Base-by-base conservation (phyloP, 1,284 basidiomycete genomes). In the Ganoderma sp. region DNA sequence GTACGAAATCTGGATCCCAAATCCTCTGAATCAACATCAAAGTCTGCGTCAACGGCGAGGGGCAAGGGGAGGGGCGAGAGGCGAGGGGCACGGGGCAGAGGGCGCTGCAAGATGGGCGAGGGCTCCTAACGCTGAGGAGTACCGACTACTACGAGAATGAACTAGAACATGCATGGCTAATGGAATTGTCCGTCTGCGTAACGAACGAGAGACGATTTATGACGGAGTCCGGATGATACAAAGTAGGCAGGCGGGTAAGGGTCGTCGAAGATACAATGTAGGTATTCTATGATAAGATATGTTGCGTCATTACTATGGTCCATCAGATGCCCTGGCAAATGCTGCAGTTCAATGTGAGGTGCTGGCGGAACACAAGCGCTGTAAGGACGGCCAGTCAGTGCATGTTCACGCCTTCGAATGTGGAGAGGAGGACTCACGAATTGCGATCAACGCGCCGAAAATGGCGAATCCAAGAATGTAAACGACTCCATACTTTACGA, bases 401-500 rank as follows among this genome's bases (percentile, higher is more conserved):
- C 41, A 48, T 54, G 48, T 32, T 25, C 4, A 22, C 22, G 25
- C 22, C 48, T 12, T 22, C 57, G 25, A 39, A 39, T 34, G 61
- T 43, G 64, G 66, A 54, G 61, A 64, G 34, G 48, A 4, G 6
- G 8, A 88, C 92, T 83, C 81, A 94, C 93, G 93, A 71, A 91
- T 79, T 75, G 84, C 87, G 75, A 94, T 85, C 73, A 98, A 86
- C 41, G 90, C 91, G 57, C 90, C 85, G 78, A 98, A 95, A 72
- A 91, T 77, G 66, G 87, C 87, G 73, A 96, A 87, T 70, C 91
- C 86, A 67, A 90, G 71, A 58, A 95, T 82, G 81, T 96, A 96
- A 69, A 93, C 80, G 68, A 89, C 78, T 67, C 94, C 90, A 78
- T 98, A 96, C 80, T 88, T 90, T 79, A 91, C 83, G 69, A 96